Conservation (phyloP, 805 yeast genomes). For the Priceomyces carsonii region DNA sequence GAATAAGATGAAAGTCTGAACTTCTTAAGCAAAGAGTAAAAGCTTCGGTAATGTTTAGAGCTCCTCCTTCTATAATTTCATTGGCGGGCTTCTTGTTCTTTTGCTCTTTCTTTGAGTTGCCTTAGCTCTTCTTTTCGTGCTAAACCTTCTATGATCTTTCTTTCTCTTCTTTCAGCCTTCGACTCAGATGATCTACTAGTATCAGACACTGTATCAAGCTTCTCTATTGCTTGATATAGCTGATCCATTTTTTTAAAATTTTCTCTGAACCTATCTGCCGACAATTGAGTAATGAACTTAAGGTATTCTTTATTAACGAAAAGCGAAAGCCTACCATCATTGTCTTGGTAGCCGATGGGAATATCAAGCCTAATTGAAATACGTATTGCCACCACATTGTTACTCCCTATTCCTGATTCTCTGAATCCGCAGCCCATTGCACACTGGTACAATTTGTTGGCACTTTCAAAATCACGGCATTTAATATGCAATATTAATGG, state of each 20-base stretch:
- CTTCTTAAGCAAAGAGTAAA: too few species aligned
- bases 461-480: constrained; percentile 61
- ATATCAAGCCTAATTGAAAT: constrained; percentile 72
- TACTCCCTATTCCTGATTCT: constrained; percentile 83
- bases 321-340: constrained; percentile 26
- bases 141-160: constrained; percentile 56
- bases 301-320: constrained; percentile 58
- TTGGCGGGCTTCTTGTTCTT: constrained; percentile 8
- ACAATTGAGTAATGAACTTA: constrained; percentile 49
- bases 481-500: constrained; percentile 84
- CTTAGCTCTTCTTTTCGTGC: constrained; percentile 30
- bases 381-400: constrained; percentile 75
- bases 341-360: constrained; percentile 64
- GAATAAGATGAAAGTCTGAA: too few species aligned
- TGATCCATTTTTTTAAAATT: constrained; percentile 58
- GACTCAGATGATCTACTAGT: constrained; percentile 20
- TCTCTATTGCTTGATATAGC: constrained; percentile 44
- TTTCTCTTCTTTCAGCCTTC: constrained; percentile 55
- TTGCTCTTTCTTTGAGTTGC: constrained; percentile 26
- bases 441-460: constrained; percentile 59
- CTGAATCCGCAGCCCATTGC: constrained; percentile 88
- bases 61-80: background rate
- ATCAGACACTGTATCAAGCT: background rate
- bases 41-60: background rate
- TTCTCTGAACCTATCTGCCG: constrained; percentile 65